These are phyloP conservation scores for Cladosporium oxysporum DNA, from an alignment of 2,329 filamentous ascomycete genomes.

Conservation along the genomic window DNA sequence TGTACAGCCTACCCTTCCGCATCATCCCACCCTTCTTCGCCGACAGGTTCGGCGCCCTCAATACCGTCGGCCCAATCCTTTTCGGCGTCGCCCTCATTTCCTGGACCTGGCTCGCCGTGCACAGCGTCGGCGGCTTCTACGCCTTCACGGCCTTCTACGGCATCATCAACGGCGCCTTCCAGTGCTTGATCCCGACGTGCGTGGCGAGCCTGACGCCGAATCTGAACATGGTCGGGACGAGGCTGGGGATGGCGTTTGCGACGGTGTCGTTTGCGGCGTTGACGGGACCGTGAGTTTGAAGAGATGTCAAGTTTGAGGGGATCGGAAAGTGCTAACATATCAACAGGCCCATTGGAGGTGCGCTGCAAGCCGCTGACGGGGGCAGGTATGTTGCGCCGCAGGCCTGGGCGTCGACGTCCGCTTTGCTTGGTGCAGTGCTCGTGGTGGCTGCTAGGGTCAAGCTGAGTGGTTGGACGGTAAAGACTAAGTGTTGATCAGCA, in stretches of 20 bases:
- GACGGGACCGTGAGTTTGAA: conserved; percentile 40
- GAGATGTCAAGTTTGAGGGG: neutral
- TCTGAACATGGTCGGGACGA: conserved; percentile 47
- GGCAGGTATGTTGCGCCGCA: conserved; percentile 48
- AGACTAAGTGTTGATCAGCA: conserved; percentile 22
- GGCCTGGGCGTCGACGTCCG: conserved; percentile 42
- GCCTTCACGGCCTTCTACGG: conserved; percentile 49
- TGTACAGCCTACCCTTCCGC: conserved; percentile 48
- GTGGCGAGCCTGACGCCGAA: conserved; percentile 49
- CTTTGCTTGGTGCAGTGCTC: conserved; percentile 25
- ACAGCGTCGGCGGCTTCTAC: conserved; percentile 41
- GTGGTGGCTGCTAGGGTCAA: conserved; percentile 29
- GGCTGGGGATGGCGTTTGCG: conserved; percentile 52
- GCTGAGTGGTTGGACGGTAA: conserved; percentile 30
- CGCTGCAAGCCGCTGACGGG: conserved; percentile 43
- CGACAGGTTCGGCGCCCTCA: conserved; percentile 58
- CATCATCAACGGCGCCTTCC: conserved; percentile 46
- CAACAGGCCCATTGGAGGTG: conserved; percentile 46
- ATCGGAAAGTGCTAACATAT: neutral
- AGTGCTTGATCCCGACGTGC: conserved; percentile 48
- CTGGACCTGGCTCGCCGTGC: conserved; percentile 60
- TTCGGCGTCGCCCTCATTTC: conserved; percentile 50
- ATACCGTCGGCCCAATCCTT: conserved; percentile 54
- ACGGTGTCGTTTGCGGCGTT: conserved; percentile 48
- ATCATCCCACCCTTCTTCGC: conserved; percentile 56